Conservation (phyloP, 1,284 basidiomycete genomes). For the Stygiomarasmius scandens region DNA sequence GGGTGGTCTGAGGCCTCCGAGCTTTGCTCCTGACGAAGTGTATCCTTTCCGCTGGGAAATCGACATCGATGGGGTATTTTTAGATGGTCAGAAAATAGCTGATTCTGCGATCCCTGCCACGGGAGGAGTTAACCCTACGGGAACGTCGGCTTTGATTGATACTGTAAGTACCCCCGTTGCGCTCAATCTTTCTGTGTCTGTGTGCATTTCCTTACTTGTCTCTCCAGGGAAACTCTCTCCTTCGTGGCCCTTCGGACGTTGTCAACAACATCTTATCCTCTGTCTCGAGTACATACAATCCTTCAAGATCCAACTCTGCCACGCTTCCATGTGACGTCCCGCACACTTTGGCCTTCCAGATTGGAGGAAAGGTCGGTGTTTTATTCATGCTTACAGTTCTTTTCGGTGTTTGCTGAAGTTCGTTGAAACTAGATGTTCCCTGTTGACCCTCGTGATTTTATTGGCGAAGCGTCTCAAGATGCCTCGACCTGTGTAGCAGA, state of each 20-base stretch:
- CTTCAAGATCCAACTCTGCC: conserved; percentile 21
- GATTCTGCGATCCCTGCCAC: conserved; percentile 28
- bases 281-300: conserved; percentile 37
- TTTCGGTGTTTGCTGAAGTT: background rate
- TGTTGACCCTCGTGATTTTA: conserved; percentile 16
- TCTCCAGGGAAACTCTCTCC: conserved; percentile 39
- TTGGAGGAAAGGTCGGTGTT: conserved; percentile 41
- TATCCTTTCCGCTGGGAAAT: conserved; percentile 44
- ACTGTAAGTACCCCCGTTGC: conserved; percentile 31
- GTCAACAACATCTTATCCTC: conserved; percentile 21
- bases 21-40: conserved; percentile 37
- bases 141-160: conserved; percentile 42
- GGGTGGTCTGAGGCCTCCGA: conserved; percentile 38
- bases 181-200: background rate
- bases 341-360: conserved; percentile 51
- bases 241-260: conserved; percentile 41
- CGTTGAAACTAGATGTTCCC: conserved; percentile 8
- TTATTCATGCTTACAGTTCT: no score
- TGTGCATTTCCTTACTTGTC: background rate
- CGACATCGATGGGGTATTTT: conserved; percentile 41
- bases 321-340: conserved; percentile 42
- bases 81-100: conserved; percentile 41
- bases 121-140: conserved; percentile 24
- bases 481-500: conserved; percentile 10
- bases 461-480: conserved; percentile 7